Evolutionary conservation across 352 stramenopile genomes (phyloP), one percentile per base, ranked within the genome.

Genomic region (Peronospora farinosa): DNA sequence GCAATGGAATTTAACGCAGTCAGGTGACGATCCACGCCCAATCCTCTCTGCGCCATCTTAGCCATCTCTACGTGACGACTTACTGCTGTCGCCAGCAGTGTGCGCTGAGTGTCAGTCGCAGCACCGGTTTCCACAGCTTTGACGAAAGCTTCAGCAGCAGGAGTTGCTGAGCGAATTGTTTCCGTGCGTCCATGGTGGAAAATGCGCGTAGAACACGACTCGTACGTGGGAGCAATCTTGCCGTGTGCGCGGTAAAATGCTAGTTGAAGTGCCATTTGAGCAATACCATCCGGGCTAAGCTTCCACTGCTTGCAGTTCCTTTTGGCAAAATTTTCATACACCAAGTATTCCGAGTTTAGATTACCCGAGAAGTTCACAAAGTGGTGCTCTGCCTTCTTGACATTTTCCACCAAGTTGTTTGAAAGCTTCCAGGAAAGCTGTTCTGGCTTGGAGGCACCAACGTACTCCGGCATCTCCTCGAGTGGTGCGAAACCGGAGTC

Each of bases 111-210:
- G 6, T 43, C 67, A 28, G 63, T 65, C 21, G 66, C 65, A 11
- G 56, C 61, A 25, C 68, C 64, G 25, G 54, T 62, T 13, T 74
- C 65, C 12, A 91, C 79, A 7, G 75, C 56, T 47, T 74, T 65
- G 19, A 88, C 73, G 51, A 94, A 94, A 16, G 59, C 78, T 2
- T 83, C 69, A 6, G 78, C 78, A 3, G 79, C 78, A 40, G 75
- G 77, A 19, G 84, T 93, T 33, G 78, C 75, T 25, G 78, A 90
- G 11, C 90, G 84, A 54, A 97, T 97, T 6, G 84, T 96, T 63
- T 97, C 90, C 21, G 90, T 97, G 32, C 90, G 84, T 27, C 90
- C 90, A 52, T 95, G 87, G 51, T 90, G 83, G 64, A 96, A 97
- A 54, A 54, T 59, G 17, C 88, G 78, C 38, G 88, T 97, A n/a